These are phyloP conservation scores for Leptographium radiaticola DNA, from an alignment of 2,329 filamentous ascomycete species.

Conservation along the genomic window DNA sequence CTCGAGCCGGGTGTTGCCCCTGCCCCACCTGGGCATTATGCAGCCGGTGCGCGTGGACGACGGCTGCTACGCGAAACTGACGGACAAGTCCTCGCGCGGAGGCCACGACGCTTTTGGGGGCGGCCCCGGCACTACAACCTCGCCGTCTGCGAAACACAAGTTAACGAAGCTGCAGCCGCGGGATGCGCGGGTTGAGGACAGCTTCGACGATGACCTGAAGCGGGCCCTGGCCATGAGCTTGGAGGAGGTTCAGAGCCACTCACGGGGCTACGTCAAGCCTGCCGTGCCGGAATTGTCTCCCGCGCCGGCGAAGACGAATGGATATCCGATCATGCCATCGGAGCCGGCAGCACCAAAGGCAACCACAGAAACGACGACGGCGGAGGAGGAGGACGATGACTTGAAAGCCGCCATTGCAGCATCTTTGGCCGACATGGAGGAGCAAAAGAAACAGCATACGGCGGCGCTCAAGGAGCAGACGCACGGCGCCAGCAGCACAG, in stretches of 20 bases:
- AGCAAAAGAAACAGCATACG: constrained; percentile 87
- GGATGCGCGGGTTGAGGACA: constrained; percentile 74
- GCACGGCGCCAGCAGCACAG: constrained; percentile 33
- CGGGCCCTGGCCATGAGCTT: constrained; percentile 91
- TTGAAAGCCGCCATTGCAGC: constrained; percentile 91
- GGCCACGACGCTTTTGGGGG: constrained; percentile 20
- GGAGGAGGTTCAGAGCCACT: constrained; percentile 73
- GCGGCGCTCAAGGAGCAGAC: constrained; percentile 72
- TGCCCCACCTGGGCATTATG: constrained; percentile 86
- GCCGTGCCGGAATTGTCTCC: background rate
- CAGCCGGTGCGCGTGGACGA: constrained; percentile 91
- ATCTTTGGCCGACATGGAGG: constrained; percentile 91
- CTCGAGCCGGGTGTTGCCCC: constrained; percentile 73
- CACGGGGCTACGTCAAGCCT: constrained; percentile 59
- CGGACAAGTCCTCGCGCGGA: constrained; percentile 50
- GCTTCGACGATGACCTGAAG: constrained; percentile 90
- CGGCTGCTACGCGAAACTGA: constrained; percentile 84
- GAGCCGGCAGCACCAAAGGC: constrained; percentile 7
- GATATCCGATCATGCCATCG: constrained; percentile 15
- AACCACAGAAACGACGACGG: background rate
- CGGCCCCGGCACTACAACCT: constrained; percentile 20
- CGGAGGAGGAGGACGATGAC: constrained; percentile 60
- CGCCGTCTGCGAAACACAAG: constrained; percentile 41
- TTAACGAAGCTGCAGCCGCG: constrained; percentile 73
- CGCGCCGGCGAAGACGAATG: constrained; percentile 20